Evolutionary conservation across 768 basidiomycete species (phyloP), one percentile per base, ranked within the genome.

Genomic region (Mycena rebaudengoi): DNA sequence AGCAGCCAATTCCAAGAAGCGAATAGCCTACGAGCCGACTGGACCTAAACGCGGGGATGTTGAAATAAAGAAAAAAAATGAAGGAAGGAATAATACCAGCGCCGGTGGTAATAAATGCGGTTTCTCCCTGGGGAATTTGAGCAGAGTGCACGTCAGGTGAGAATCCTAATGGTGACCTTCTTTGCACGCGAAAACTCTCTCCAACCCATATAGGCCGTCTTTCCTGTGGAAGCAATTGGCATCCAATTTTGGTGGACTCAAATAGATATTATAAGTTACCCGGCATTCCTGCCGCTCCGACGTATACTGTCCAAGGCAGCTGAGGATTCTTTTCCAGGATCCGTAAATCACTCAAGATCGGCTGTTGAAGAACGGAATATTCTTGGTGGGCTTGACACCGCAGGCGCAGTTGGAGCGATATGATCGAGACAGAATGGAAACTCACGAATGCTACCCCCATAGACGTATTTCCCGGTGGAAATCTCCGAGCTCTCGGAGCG

Each of bases 241-340:
- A 30, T 56, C 35, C 14, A 58, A 25, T 28, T 58, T 21, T 35
- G 58, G 53, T 40, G 25, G 18, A 62, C 48, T n/a, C n/a, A n/a
- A n/a, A n/a, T n/a, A n/a, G n/a, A 18, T 64, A 41, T 23, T 37
- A 3, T 51, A 25, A 57, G 57, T 12, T 23, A 69, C 70, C 67
- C 41, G 68, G 52, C 67, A 69, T 82, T 16, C 83, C 82, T 1
- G 75, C 71, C 0, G 77, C 75, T 5, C 83, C 82, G 37, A 83
- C 67, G 64, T 74, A 81, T 4, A 62, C 67, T 0, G 75, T 73
- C 81, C 80, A 84, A 8, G 83, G 80, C 7, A 84, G 63, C 18
- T 76, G 75, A 33, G 80, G 71, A 52, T 76, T 66, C 64, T 82
- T 80, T 29, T 80, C 65, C 21, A 83, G 62, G 8, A 78, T 56